Percentiles rank a stretch among this genome's conserved stretches.
Evolutionary conservation across 345 rosid species (phyloP).

Genomic region (Eucalyptus leucophloia): DNA sequence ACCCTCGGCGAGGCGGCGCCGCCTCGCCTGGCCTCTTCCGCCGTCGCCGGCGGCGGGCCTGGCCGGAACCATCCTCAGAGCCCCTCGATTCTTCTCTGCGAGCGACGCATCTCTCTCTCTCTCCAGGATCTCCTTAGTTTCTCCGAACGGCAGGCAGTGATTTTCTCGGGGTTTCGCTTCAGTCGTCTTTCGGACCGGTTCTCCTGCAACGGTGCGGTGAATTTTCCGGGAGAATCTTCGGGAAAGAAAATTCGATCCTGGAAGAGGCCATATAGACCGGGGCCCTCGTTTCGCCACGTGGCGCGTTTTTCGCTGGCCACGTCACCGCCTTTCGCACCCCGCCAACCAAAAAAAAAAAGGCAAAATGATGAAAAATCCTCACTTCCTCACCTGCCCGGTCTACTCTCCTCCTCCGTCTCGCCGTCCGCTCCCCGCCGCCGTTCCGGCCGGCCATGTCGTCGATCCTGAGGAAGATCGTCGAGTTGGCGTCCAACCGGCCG

Average conservation of each 20-base stretch:
- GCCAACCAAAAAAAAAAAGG: neutral
- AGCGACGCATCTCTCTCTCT: neutral
- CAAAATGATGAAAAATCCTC: neutral
- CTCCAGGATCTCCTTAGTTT: neutral
- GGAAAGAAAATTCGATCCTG: neutral
- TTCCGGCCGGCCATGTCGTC: neutral
- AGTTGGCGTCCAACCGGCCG: constrained; percentile 20
- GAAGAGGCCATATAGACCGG: neutral
- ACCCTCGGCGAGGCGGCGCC: too few relatives aligned
- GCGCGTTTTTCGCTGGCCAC: neutral
- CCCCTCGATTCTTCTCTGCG: neutral
- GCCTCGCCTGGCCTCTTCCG: neutral
- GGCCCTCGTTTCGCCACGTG: neutral
- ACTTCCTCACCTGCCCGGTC: neutral
- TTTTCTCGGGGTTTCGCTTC: neutral
- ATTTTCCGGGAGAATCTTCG: neutral
- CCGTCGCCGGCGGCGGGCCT: neutral
- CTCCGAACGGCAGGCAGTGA: neutral
- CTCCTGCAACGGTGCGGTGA: neutral
- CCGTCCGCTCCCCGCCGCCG: neutral
- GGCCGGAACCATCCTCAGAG: neutral
- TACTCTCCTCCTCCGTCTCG: neutral
- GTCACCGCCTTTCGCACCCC: neutral
- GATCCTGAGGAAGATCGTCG: constrained; percentile 40
- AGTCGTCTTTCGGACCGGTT: neutral